Conservation (phyloP, 768 basidiomycete genomes). For the Termitomyces sp. region DNA sequence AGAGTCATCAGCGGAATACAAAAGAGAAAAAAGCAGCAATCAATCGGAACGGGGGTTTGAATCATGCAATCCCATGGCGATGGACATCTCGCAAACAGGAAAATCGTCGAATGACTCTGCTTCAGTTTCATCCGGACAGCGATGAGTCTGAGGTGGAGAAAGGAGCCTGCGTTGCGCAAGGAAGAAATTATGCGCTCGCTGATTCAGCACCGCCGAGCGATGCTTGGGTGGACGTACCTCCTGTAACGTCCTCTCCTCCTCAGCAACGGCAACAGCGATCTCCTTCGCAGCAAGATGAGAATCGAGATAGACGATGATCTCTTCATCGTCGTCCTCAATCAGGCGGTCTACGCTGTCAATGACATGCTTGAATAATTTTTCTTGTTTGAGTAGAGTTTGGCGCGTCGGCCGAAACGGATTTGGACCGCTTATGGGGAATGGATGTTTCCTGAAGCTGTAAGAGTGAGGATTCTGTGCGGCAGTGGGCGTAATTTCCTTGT, state of each 20-base stretch:
- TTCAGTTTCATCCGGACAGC: background rate
- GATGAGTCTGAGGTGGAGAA: background rate
- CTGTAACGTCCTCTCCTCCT: background rate
- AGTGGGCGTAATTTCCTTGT: background rate
- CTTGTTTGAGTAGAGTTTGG: background rate
- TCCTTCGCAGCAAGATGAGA: background rate
- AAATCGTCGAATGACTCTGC: conserved; percentile 8
- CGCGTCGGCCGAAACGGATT: background rate
- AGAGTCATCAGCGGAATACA: background rate
- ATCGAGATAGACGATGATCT: background rate
- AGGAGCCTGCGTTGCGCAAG: background rate
- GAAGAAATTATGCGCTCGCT: background rate
- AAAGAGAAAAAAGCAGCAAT: background rate
- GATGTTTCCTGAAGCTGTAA: background rate
- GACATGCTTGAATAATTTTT: background rate
- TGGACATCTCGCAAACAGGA: conserved; percentile 18
- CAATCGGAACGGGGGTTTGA: background rate
- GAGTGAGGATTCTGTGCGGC: background rate
- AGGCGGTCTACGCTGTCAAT: background rate
- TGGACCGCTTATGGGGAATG: background rate
- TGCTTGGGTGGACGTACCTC: background rate
- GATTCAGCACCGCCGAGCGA: background rate
- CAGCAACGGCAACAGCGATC: background rate
- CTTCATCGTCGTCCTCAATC: conserved; percentile 6
- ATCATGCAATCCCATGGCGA: conserved; percentile 17